Percentiles rank a stretch among this genome's conserved stretches.
These are phyloP conservation scores for Dimocarpus longan DNA, from an alignment of 345 rosid genomes.

Conservation along the genomic window DNA sequence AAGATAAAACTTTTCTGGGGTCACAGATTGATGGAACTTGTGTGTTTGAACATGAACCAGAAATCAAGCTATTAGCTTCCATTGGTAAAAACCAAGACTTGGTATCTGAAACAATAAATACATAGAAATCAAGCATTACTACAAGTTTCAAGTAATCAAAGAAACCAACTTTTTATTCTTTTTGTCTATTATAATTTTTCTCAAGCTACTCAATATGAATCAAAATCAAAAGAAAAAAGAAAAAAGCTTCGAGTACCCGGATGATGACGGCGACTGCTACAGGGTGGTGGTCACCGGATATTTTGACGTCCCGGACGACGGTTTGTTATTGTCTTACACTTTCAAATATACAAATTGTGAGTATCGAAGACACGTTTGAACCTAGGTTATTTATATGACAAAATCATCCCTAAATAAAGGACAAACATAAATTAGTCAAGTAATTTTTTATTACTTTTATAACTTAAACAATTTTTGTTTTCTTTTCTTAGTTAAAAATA, in stretches of 20 bases:
- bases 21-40: slow-evolving; percentile 10
- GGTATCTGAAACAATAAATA: not conserved
- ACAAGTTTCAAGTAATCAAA: not conserved
- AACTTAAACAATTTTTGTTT: too few relatives aligned
- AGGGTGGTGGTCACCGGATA: not conserved
- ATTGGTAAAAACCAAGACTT: slow-evolving; percentile 13
- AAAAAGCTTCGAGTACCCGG: not conserved
- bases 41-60: slow-evolving; percentile 23
- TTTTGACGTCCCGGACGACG: not conserved
- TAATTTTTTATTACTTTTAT: too few relatives aligned
- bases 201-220: not conserved
- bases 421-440: too few relatives aligned
- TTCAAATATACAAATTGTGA: not conserved
- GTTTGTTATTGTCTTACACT: not conserved
- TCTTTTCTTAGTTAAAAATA: too few relatives aligned
- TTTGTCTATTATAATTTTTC: too few relatives aligned
- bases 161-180: not conserved
- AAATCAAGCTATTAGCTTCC: slow-evolving; percentile 27
- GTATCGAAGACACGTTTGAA: not conserved
- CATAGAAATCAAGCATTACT: not conserved
- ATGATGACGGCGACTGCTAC: not conserved
- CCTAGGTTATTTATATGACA: too few relatives aligned
- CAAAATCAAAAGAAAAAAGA: not conserved
- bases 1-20: not conserved
- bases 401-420: too few relatives aligned